Base-by-base conservation (phyloP, 139 green algal genomes). In the Yamagishiella unicocca region DNA sequence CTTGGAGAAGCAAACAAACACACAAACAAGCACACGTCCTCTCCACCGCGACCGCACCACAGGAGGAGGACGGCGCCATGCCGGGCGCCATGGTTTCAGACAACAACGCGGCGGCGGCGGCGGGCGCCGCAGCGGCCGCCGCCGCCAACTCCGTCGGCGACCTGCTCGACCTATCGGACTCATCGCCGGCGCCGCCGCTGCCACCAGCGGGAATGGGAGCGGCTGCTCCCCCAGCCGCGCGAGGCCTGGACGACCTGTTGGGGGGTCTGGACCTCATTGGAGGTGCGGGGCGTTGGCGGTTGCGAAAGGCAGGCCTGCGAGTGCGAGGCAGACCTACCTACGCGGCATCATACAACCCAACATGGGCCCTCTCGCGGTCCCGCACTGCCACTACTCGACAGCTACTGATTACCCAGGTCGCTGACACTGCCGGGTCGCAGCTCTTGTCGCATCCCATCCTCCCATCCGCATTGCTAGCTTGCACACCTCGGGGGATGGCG, bases 91-190 rank as follows among this genome's bases (percentile, higher is more conserved):
- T 87, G 64, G 81, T 87, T 9, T 87, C 81, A 5, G 81, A 87
- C 45, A 68, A 68, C 45, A 87, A 87, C 43, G 66, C 66, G 33
- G 85, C 85, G 38, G 86, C 85, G 25, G 84, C 88, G 42, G 61
- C 68, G 25, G 75, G 84, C 21, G 89, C 89, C 22, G 75, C 87
- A 2, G 87, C 91, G 29, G 53, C 84, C n/a, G 87, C 87, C 17
- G 76, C 70, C 66, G 54, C 84, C 25, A 91, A 94, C 80, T 72
- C 95, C 45, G 89, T 97, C 33, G 95, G 94, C 1, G 95, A 98
- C 82, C 89, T 98, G 71, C 91, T 97, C 72, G 94, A 96, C 68
- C 54, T 97, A 35, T 77, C 46, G 27, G 58, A 83, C 81, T 33
- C 72, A 71, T 50, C 50, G 43, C 77, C 75, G 1, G 54, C 54